Evolutionary conservation across 345 rosid species (phyloP).

Genomic region (Melaleuca quinquenervia): DNA sequence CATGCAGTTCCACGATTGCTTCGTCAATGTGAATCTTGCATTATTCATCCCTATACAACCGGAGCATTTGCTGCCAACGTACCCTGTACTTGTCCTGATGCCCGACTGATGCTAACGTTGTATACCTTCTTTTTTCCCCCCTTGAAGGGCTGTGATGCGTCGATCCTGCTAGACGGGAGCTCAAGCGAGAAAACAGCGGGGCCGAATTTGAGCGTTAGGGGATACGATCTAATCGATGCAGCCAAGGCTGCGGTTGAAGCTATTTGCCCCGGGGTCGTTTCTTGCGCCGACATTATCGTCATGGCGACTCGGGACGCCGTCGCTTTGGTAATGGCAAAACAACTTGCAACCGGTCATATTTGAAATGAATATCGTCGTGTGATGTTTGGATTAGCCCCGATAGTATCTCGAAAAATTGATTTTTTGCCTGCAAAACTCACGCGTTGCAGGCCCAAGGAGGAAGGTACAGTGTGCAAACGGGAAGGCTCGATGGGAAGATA

Average conservation of each 20-base stretch:
- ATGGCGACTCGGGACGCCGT: slow-evolving; percentile 63
- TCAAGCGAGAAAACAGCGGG: slow-evolving; percentile 25
- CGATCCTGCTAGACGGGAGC: slow-evolving; percentile 20
- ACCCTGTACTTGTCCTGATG: not conserved
- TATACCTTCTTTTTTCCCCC: not conserved
- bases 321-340: slow-evolving; percentile 12
- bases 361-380: too few species aligned
- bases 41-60: not conserved
- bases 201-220: slow-evolving; percentile 25
- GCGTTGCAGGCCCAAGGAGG: not conserved
- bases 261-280: slow-evolving; percentile 33
- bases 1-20: slow-evolving; percentile 43
- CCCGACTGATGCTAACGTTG: not conserved
- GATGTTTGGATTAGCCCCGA: not conserved
- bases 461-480: not conserved
- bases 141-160: slow-evolving; percentile 37
- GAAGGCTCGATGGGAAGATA: slow-evolving; percentile 1
- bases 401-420: not conserved
- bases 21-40: slow-evolving; percentile 22
- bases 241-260: slow-evolving; percentile 22
- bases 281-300: slow-evolving; percentile 52
- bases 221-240: slow-evolving; percentile 23
- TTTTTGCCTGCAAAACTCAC: not conserved
- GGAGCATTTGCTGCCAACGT: not conserved
- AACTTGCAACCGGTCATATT: rapidly evolving